Conservation (phyloP, 2,329 filamentous ascomycete species). For the Alternaria sp. region DNA sequence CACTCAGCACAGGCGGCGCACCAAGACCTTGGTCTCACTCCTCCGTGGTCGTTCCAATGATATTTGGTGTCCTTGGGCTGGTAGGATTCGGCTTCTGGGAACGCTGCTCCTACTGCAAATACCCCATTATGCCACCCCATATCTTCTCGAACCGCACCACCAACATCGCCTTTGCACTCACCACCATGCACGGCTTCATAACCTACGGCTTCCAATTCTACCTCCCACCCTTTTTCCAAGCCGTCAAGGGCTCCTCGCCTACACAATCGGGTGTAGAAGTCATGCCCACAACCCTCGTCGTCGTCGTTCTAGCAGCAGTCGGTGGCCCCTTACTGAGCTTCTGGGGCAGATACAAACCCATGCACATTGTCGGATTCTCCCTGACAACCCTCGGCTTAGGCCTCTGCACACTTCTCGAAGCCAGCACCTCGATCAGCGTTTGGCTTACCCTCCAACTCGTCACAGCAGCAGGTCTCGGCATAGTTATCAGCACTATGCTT, state of each 20-base stretch:
- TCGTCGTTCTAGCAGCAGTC: constrained; percentile 30
- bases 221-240: constrained; percentile 43
- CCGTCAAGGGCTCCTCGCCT: constrained; percentile 33
- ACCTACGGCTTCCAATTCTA: constrained; percentile 41
- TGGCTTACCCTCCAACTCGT: constrained; percentile 41
- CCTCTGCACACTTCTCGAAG: constrained; percentile 28
- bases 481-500: constrained; percentile 39
- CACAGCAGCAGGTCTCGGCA: constrained; percentile 34
- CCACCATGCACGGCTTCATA: constrained; percentile 42
- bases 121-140: constrained; percentile 53
- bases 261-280: constrained; percentile 38
- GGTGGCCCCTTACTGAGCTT: constrained; percentile 32
- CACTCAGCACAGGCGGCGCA: constrained; percentile 58
- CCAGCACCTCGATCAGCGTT: constrained; percentile 12
- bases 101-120: constrained; percentile 35
- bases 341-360: constrained; percentile 39
- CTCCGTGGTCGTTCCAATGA: constrained; percentile 54
- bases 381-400: constrained; percentile 31
- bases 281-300: constrained; percentile 38
- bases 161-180: constrained; percentile 46
- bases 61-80: constrained; percentile 56
- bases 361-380: constrained; percentile 38
- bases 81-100: constrained; percentile 53
- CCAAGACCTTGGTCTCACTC: constrained; percentile 54
- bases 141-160: constrained; percentile 58